Evolutionary conservation across 78 protist species (phyloP).

Genomic region (Cavenderia fasciculata): DNA sequence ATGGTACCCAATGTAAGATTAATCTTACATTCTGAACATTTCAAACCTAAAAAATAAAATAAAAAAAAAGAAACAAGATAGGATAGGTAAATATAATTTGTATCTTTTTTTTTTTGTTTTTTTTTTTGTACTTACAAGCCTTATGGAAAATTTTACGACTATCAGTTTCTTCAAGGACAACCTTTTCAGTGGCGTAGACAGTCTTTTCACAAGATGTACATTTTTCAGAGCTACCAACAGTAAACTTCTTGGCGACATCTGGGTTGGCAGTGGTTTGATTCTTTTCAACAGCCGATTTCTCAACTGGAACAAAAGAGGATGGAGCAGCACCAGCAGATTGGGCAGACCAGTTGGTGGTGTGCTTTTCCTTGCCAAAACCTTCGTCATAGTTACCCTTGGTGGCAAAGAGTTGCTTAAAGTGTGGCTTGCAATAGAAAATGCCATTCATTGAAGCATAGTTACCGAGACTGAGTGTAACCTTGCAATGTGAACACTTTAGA

Average conservation of each 20-base stretch:
- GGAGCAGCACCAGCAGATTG: conserved; percentile 16
- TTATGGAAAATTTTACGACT: conserved; percentile 67
- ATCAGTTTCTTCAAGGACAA: conserved; percentile 76
- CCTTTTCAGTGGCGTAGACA: conserved; percentile 74
- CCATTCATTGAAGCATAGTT: conserved; percentile 81
- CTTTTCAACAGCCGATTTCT: conserved; percentile 16
- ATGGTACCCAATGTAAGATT: conserved; percentile 38
- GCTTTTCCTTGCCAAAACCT: conserved; percentile 77
- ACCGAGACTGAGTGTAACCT: conserved; percentile 80
- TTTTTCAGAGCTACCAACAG: conserved; percentile 7
- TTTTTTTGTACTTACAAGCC: no score
- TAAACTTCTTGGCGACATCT: conserved; percentile 75
- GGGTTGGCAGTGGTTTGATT: conserved; percentile 53
- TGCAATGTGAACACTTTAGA: conserved; percentile 79
- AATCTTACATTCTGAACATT: conserved; percentile 44
- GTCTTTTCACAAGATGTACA: conserved; percentile 66
- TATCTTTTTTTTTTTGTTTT: no score
- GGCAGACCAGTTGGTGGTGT: conserved; percentile 43
- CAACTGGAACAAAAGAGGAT: conserved; percentile 49
- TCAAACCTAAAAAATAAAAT: no score
- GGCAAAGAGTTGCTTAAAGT: conserved; percentile 79
- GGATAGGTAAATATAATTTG: no score
- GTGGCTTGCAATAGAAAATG: conserved; percentile 82
- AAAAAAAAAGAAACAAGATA: no score
- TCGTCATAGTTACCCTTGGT: conserved; percentile 86